Base-by-base conservation (phyloP, 2,329 filamentous ascomycete species). In the Aspergillus floridensis region DNA sequence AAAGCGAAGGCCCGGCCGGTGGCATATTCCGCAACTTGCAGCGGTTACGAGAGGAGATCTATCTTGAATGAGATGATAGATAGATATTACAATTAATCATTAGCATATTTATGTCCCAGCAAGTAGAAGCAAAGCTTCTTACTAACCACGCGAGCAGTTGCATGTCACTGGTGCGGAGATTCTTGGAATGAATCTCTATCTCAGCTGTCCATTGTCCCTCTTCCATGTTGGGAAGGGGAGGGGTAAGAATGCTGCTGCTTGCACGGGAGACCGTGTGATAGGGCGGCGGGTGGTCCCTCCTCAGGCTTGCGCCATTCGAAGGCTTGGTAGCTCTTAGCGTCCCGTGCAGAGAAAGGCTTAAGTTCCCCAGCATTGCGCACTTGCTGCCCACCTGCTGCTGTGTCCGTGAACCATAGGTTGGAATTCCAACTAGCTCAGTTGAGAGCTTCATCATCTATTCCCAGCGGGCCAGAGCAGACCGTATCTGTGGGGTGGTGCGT, bases 1-100 rank as follows among this genome's bases (percentile, higher is more conserved):
- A 66, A 52, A 75, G 72, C 62, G 74, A 71, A 55, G 77, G 77
- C 49, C 76, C 76, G 35, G 78, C 75, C 4, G 79, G 79, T 64
- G 82, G 82, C 1, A 78, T 85, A 62, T 78, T 84, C 65, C 77
- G 79, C 63, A 82, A 82, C 64, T 65, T 84, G 57, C 77, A 82
- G 60, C 80, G 82, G 53, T 70, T 84, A 64, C 79, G 81, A 53
- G 81, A 82, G 59, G 81, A 83, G 61, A 80, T 84, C 49, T 82
- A 82, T 63, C 71, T 82, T 59, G 81, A 83, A 61, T 82, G 66
- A 69, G 53, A 19, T 16, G 48, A 29, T n/a, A 29, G 48, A 29
- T n/a, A 29, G 48, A 50, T 51, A 32, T 24, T 50, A 16, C 55
- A 38, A 12, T 32, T 8, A 12, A 32, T 16, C 12, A 12, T 35